phyloP scores from a whole-genome alignment of 306 rosid genomes.

The Hippophae tibetana region DNA sequence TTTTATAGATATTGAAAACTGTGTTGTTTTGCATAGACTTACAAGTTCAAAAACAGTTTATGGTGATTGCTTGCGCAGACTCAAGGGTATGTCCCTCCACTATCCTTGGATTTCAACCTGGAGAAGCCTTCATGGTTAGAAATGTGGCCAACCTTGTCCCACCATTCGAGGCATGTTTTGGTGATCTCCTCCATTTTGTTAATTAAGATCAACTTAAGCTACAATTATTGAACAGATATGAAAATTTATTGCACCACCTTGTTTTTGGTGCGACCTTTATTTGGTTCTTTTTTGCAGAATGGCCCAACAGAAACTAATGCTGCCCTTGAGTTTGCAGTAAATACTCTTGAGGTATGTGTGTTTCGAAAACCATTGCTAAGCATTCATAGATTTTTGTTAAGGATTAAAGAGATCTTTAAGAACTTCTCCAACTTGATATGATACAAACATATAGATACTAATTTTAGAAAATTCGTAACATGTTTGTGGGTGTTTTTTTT shows the following conservation, averaged over 20 bases:
- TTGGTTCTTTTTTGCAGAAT: conserved; percentile 31
- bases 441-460: too few relatives aligned
- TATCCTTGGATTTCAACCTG: conserved; percentile 83
- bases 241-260: background rate
- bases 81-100: conserved; percentile 94
- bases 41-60: conserved; percentile 59
- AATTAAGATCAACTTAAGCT: too few relatives aligned
- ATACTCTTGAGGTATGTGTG: conserved; percentile 45
- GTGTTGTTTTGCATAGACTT: conserved; percentile 29
- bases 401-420: too few relatives aligned
- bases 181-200: conserved; percentile 4
- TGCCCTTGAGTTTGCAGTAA: conserved; percentile 86
- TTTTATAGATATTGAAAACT: conserved; percentile 4
- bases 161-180: conserved; percentile 41
- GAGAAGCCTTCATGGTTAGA: conserved; percentile 80
- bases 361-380: background rate
- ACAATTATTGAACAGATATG: background rate
- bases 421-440: too few relatives aligned
- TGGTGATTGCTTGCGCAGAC: conserved; percentile 96
- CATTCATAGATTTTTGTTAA: too few relatives aligned
- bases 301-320: conserved; percentile 92
- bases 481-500: too few relatives aligned
- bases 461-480: too few relatives aligned
- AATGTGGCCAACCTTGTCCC: conserved; percentile 91
- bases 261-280: background rate